Evolutionary conservation across 108 stramenopile genomes (phyloP).

Genomic region (Discostella pseudostelligera): DNA sequence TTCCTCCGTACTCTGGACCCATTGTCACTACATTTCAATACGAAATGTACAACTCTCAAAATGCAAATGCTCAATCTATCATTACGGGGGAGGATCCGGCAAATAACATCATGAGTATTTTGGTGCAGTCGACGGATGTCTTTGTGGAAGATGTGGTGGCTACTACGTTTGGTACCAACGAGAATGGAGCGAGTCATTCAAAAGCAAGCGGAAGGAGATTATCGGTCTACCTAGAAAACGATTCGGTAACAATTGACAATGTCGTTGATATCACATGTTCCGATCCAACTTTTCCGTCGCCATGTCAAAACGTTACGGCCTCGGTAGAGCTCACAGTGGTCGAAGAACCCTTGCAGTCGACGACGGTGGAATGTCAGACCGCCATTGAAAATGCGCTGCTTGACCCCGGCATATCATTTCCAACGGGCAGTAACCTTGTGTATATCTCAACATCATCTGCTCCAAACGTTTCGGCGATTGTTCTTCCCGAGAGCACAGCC

Average conservation of each 20-base stretch:
- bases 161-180: not conserved
- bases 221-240: not conserved
- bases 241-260: conserved; percentile 6
- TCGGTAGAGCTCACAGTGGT: not conserved
- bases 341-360: conserved; percentile 11
- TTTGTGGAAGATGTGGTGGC: conserved; percentile 10
- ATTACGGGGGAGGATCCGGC: conserved; percentile 2
- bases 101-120: conserved; percentile 3
- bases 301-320: conserved; percentile 15
- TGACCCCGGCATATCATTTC: conserved; percentile 1
- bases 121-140: conserved; percentile 3
- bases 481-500: not conserved
- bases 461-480: not conserved
- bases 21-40: conserved; percentile 15
- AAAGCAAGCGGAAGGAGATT: not conserved
- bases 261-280: conserved; percentile 11
- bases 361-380: conserved; percentile 1
- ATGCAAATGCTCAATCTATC: conserved; percentile 5
- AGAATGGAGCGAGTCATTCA: not conserved
- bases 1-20: conserved; percentile 10
- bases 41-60: conserved; percentile 16
- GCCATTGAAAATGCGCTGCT: conserved; percentile 3
- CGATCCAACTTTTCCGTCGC: not conserved
- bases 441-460: not conserved
- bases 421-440: conserved; percentile 8